Conservation (phyloP, 768 basidiomycete genomes). For the Tulasnella sp. region DNA sequence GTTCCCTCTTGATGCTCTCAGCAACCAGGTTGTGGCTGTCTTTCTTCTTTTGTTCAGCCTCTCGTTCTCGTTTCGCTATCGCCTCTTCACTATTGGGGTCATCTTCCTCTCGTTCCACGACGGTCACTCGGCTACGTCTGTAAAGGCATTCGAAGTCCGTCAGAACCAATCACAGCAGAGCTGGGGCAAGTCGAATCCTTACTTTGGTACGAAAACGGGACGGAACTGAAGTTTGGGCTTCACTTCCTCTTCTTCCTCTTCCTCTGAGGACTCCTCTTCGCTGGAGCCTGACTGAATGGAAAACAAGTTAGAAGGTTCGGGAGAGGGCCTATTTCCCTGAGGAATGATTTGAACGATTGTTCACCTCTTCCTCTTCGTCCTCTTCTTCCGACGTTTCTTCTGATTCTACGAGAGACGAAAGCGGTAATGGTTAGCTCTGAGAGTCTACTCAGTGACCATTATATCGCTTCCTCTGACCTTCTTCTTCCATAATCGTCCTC, state of each 20-base stretch:
- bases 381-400: constrained; percentile 30
- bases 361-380: not conserved
- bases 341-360: not conserved
- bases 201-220: constrained; percentile 96
- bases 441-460: not conserved
- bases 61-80: constrained; percentile 56
- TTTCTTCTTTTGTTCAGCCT: constrained; percentile 74
- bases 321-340: not conserved
- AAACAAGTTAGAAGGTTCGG: not conserved
- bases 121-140: constrained; percentile 69
- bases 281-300: constrained; percentile 45
- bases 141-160: constrained; percentile 1
- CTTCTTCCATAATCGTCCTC: constrained; percentile 50
- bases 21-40: constrained; percentile 90
- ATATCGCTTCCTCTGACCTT: not conserved
- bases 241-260: constrained; percentile 76
- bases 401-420: constrained; percentile 29
- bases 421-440: not conserved
- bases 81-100: constrained; percentile 71
- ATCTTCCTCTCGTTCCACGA: constrained; percentile 59
- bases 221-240: constrained; percentile 69
- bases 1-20: constrained; percentile 83
- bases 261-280: constrained; percentile 71
- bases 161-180: not conserved
- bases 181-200: constrained; percentile 30